Evolutionary conservation across 768 basidiomycete species (phyloP).

Genomic region (Boletus subparvulus): DNA sequence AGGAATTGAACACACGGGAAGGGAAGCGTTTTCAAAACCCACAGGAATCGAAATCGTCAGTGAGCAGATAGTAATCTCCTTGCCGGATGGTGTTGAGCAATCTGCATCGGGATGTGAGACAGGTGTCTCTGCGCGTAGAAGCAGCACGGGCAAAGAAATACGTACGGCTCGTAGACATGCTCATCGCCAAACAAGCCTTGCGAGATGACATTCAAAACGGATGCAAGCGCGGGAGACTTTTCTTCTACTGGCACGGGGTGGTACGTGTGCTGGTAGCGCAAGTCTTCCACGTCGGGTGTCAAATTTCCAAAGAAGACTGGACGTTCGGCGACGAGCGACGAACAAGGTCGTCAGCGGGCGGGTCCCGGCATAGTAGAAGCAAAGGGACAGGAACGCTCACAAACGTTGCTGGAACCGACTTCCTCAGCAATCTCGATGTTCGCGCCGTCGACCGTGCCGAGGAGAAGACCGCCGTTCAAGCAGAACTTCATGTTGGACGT

Average conservation of each 20-base stretch:
- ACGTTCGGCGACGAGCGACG: background rate
- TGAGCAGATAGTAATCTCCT: slow-evolving; percentile 75
- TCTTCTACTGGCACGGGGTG: slow-evolving; percentile 77
- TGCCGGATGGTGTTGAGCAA: slow-evolving; percentile 75
- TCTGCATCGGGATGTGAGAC: slow-evolving; percentile 37
- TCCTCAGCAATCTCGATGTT: slow-evolving; percentile 98
- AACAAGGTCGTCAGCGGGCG: background rate
- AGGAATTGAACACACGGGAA: background rate
- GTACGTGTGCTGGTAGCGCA: slow-evolving; percentile 85
- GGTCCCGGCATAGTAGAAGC: too few species aligned
- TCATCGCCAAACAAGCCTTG: slow-evolving; percentile 79
- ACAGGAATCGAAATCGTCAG: slow-evolving; percentile 96
- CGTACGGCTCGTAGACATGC: slow-evolving; percentile 81
- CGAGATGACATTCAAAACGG: slow-evolving; percentile 75
- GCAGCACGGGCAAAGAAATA: slow-evolving; percentile 6
- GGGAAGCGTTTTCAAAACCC: slow-evolving; percentile 23
- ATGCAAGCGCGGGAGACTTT: slow-evolving; percentile 79
- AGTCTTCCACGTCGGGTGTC: slow-evolving; percentile 83
- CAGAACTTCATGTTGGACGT: slow-evolving; percentile 91
- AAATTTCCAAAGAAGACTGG: slow-evolving; percentile 88
- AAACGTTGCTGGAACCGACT: slow-evolving; percentile 89
- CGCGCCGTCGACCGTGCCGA: slow-evolving; percentile 93
- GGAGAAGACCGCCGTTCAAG: slow-evolving; percentile 82
- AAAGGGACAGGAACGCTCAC: slow-evolving; percentile 34
- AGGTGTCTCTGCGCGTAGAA: too few species aligned